Percentiles rank a stretch among this genome's conserved stretches.
phyloP scores from a whole-genome alignment of 148 eudicot species.

The Rhododendron griersonianum region DNA sequence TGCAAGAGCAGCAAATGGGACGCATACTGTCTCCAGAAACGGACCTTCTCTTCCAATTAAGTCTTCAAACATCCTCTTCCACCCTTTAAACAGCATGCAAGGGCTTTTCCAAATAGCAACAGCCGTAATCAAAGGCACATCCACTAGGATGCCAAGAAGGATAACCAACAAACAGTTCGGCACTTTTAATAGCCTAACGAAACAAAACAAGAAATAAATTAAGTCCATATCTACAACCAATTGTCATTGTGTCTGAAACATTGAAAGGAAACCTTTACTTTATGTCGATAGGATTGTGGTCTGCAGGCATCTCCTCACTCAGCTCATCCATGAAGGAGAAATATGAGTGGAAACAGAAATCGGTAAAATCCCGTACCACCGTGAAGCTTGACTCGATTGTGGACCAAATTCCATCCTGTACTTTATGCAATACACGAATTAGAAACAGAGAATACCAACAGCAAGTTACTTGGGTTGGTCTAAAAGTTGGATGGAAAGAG shows the following conservation, averaged over 20 bases:
- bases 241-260: background rate
- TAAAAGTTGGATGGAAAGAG: background rate
- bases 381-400: slow-evolving; percentile 63
- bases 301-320: slow-evolving; percentile 46
- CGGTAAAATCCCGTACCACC: slow-evolving; percentile 70
- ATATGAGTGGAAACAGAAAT: slow-evolving; percentile 88
- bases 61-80: slow-evolving; percentile 89
- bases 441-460: background rate
- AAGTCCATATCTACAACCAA: background rate
- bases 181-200: slow-evolving; percentile 47
- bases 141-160: slow-evolving; percentile 52
- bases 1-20: slow-evolving; percentile 90
- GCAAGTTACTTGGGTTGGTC: background rate
- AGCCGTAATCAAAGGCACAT: slow-evolving; percentile 54
- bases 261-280: slow-evolving; percentile 36
- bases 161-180: slow-evolving; percentile 57
- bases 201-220: background rate
- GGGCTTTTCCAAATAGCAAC: slow-evolving; percentile 91
- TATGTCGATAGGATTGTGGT: slow-evolving; percentile 59
- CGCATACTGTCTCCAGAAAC: slow-evolving; percentile 82
- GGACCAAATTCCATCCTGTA: slow-evolving; percentile 66
- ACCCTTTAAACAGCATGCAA: slow-evolving; percentile 78
- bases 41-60: slow-evolving; percentile 90
- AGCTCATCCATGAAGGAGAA: slow-evolving; percentile 92
- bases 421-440: slow-evolving; percentile 3